These are phyloP conservation scores for Paraglomus occultum DNA, from an alignment of 192 early-diverging fungal species.

Conservation along the genomic window DNA sequence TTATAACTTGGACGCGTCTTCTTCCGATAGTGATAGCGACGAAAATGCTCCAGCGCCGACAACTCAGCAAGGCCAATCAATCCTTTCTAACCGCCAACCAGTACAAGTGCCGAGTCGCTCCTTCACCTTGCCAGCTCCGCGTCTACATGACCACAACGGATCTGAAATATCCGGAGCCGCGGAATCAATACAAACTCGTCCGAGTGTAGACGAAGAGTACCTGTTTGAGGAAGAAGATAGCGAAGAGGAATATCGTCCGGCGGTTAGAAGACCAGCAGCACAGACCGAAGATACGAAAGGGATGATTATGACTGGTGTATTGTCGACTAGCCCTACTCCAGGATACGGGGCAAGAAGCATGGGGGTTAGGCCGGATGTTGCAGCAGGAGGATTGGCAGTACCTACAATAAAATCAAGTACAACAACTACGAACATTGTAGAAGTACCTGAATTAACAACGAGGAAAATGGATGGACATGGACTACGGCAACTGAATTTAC, in stretches of 20 bases:
- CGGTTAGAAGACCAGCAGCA: no score
- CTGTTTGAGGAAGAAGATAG: slow-evolving; percentile 28
- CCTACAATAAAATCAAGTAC: no score
- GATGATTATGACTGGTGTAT: no score
- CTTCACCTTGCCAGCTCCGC: neutral
- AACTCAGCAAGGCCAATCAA: neutral
- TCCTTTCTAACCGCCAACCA: neutral
- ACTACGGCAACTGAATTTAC: slow-evolving; percentile 10
- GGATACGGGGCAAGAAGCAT: no score
- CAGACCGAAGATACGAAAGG: no score
- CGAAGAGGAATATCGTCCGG: slow-evolving; percentile 13
- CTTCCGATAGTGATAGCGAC: slow-evolving; percentile 30
- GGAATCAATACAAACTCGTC: slow-evolving; percentile 29
- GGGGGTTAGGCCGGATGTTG: no score
- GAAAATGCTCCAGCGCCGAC: slow-evolving; percentile 2
- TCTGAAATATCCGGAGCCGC: slow-evolving; percentile 24
- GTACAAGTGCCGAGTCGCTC: slow-evolving; percentile 14
- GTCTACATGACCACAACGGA: neutral
- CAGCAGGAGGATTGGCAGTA: no score
- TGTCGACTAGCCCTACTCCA: no score
- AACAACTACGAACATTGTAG: neutral
- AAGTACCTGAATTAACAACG: neutral
- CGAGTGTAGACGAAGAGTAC: slow-evolving; percentile 20
- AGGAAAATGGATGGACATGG: neutral
- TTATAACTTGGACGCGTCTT: slow-evolving; percentile 29